These are phyloP conservation scores for Cladosporium phlei DNA, from an alignment of 2,329 filamentous ascomycete genomes.

Conservation along the genomic window DNA sequence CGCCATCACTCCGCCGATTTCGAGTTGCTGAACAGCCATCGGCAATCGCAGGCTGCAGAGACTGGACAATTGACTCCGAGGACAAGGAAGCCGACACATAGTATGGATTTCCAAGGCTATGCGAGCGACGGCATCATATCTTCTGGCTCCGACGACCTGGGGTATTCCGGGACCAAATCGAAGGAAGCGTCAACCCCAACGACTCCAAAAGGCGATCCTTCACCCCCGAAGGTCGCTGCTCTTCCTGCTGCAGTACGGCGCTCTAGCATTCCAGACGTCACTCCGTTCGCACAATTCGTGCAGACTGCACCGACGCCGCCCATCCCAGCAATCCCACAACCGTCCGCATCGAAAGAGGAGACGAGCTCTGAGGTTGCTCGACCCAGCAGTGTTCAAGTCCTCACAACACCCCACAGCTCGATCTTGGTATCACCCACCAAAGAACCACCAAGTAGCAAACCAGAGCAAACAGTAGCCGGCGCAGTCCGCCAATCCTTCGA, in stretches of 20 bases:
- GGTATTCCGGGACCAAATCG: background rate
- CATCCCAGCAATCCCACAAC: background rate
- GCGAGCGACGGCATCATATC: background rate
- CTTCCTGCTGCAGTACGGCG: constrained; percentile 25
- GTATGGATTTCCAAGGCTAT: constrained; percentile 4
- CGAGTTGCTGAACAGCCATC: constrained; percentile 42
- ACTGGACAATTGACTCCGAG: constrained; percentile 42
- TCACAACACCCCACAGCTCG: too few species aligned
- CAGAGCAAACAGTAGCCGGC: background rate
- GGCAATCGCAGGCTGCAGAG: constrained; percentile 47
- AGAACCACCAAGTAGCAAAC: background rate
- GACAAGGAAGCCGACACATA: constrained; percentile 17
- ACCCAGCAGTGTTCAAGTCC: too few species aligned
- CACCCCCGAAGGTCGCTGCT: constrained; percentile 20
- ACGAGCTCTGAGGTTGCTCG: background rate
- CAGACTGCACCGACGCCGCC: constrained; percentile 25
- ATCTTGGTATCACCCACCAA: background rate
- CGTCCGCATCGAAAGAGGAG: background rate
- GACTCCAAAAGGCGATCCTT: background rate
- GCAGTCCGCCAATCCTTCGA: constrained; percentile 20
- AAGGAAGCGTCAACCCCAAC: background rate
- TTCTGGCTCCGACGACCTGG: background rate
- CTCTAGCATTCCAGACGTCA: constrained; percentile 30
- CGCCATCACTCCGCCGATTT: constrained; percentile 26
- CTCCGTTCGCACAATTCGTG: constrained; percentile 29